A percentile compares a stretch with the other conserved stretches of the same genome.
phyloP scores from a whole-genome alignment of 805 yeast genomes.

The Candida oleophila region DNA sequence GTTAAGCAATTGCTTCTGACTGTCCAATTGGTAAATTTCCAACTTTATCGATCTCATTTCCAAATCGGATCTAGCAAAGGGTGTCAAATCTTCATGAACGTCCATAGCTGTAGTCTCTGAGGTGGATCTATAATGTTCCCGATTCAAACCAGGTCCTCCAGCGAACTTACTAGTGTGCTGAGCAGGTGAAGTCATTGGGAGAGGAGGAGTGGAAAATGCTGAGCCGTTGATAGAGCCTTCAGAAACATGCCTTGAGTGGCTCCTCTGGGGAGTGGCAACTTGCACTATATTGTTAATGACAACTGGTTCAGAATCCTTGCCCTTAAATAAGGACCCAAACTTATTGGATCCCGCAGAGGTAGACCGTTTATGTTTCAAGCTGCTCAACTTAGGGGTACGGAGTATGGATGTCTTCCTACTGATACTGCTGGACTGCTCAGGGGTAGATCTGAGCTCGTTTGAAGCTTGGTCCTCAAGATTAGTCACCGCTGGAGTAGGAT shows the following conservation, averaged over 20 bases:
- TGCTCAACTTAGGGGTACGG: conserved; percentile 26
- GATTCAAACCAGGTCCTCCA: conserved; percentile 8
- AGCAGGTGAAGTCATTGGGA: conserved; percentile 32
- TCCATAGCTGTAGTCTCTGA: conserved; percentile 34
- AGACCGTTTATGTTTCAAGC: conserved; percentile 41
- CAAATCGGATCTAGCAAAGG: conserved; percentile 25
- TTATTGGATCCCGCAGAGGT: conserved; percentile 32
- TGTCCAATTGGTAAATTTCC: conserved; percentile 40
- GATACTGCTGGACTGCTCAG: conserved; percentile 7
- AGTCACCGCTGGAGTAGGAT: conserved; percentile 33
- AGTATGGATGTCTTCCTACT: conserved; percentile 29
- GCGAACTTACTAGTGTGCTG: conserved; percentile 2
- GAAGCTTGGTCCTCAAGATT: conserved; percentile 27
- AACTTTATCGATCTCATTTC: conserved; percentile 35
- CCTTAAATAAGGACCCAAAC: conserved; percentile 31
- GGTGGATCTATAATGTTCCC: conserved; percentile 39
- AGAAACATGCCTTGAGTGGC: conserved; percentile 38
- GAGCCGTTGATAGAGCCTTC: conserved; percentile 36
- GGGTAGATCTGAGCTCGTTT: neutral
- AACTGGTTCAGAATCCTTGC: conserved; percentile 16
- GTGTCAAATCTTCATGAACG: conserved; percentile 5
- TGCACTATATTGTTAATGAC: conserved; percentile 9
- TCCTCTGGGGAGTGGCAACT: conserved; percentile 3
- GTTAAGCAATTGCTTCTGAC: conserved; percentile 20
- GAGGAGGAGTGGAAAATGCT: conserved; percentile 45